Conservation (phyloP, 345 rosid species). For the Erodium maritimum region DNA sequence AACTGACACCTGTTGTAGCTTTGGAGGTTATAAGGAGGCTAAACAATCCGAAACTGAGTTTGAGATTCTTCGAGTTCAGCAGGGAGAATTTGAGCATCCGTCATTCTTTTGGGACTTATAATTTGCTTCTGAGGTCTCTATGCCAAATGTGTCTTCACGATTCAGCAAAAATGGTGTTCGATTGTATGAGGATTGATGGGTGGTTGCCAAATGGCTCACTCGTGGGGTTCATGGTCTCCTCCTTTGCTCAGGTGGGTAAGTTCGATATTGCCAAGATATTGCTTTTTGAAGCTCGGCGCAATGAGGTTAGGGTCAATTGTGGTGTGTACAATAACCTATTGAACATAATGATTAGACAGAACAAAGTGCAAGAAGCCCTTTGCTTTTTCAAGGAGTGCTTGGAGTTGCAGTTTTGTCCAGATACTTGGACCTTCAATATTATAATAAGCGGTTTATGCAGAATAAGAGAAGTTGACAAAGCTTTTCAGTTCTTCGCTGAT, state of each 20-base stretch:
- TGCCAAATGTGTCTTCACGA: constrained; percentile 52
- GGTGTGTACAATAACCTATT: constrained; percentile 40
- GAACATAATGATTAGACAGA: constrained; percentile 40
- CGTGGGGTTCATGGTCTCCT: constrained; percentile 40
- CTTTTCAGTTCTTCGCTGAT: constrained; percentile 35
- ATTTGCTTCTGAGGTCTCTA: constrained; percentile 42
- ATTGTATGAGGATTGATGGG: constrained; percentile 67
- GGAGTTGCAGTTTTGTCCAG: constrained; percentile 29
- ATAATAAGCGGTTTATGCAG: constrained; percentile 59
- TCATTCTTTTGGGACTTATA: constrained; percentile 50
- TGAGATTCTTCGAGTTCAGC: constrained; percentile 64
- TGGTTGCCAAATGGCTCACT: constrained; percentile 31
- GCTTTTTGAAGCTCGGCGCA: constrained; percentile 32
- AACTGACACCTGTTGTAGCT: constrained; percentile 43
- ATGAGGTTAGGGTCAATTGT: constrained; percentile 23
- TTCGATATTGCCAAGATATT: constrained; percentile 34
- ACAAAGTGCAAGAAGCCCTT: constrained; percentile 47
- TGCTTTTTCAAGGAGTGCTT: constrained; percentile 33
- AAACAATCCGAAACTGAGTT: constrained; percentile 37
- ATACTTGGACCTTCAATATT: constrained; percentile 69
- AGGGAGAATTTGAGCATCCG: constrained; percentile 32
- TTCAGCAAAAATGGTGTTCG: constrained; percentile 33
- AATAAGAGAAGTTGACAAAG: constrained; percentile 34
- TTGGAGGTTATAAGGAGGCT: constrained; percentile 57
- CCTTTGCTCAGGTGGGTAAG: constrained; percentile 32